Evolutionary conservation across 164 flowering plant species (phyloP).

Genomic region (Sextonia rubra): DNA sequence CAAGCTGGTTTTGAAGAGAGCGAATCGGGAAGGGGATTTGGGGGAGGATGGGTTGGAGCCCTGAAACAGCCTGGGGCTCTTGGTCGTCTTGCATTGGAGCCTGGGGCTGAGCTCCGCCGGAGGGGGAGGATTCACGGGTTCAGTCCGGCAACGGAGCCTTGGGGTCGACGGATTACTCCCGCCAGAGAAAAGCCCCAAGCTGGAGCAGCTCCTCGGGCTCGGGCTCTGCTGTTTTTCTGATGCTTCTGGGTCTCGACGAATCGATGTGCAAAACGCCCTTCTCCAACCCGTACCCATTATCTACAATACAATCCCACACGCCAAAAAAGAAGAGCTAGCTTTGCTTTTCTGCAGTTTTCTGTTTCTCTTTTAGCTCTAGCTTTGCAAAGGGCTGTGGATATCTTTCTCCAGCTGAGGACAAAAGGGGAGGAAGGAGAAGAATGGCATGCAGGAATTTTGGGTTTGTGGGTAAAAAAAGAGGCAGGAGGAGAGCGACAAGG

Average conservation of each 20-base stretch:
- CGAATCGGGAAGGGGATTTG: constrained; percentile 65
- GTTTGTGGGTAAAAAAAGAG: not conserved
- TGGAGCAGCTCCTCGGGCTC: constrained; percentile 35
- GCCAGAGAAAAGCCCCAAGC: constrained; percentile 47
- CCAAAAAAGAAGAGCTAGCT: too few relatives aligned
- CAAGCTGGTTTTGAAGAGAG: constrained; percentile 68
- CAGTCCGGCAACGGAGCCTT: constrained; percentile 35
- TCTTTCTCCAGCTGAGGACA: constrained; percentile 29
- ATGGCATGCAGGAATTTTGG: not conserved
- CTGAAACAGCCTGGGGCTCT: constrained; percentile 26
- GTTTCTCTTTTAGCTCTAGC: not conserved
- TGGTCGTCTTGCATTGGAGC: constrained; percentile 55
- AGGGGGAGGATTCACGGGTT: constrained; percentile 6
- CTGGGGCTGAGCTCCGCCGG: constrained; percentile 40
- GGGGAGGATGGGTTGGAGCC: constrained; percentile 65
- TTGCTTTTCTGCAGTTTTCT: not conserved
- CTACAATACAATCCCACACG: not conserved
- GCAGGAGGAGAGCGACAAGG: not conserved
- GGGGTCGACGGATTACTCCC: constrained; percentile 66
- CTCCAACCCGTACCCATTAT: constrained; percentile 91
- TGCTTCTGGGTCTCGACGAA: constrained; percentile 42
- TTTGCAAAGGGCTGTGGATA: not conserved
- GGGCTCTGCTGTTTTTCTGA: constrained; percentile 21
- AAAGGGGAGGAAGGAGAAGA: constrained; percentile 19
- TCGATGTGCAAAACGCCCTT: constrained; percentile 82